Evolutionary conservation across 495 filamentous ascomycete genomes (phyloP).

Genomic region (Penicillium coprophilum): DNA sequence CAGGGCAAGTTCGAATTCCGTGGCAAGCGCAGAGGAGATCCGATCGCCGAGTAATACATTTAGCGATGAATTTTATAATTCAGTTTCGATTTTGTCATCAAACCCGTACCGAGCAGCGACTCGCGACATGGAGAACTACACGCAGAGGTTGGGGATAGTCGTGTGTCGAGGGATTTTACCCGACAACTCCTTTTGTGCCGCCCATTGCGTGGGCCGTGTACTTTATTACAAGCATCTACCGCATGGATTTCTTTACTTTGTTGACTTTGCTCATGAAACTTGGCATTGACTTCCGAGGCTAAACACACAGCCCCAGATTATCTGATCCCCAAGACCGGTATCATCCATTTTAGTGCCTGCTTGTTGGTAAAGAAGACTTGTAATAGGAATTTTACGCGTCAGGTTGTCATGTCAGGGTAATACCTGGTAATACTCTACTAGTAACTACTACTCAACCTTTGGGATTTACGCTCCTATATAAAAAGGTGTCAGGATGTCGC

Average conservation of each 20-base stretch:
- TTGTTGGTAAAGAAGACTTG: not conserved
- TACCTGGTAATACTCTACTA: not conserved
- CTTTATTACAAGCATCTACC: constrained; percentile 43
- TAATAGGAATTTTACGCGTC: not conserved
- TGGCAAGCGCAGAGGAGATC: constrained; percentile 83
- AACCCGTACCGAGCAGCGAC: constrained; percentile 2
- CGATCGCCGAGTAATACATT: constrained; percentile 66
- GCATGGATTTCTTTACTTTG: constrained; percentile 31
- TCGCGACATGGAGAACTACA: constrained; percentile 1
- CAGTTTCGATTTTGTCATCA: not conserved
- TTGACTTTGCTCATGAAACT: constrained; percentile 1
- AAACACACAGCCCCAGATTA: not conserved
- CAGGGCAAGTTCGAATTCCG: constrained; percentile 86
- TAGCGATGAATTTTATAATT: constrained; percentile 3
- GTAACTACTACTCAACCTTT: not conserved
- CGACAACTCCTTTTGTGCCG: constrained; percentile 19
- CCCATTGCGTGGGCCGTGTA: constrained; percentile 32
- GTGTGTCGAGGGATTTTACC: not conserved
- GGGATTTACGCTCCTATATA: not conserved
- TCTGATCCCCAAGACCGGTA: not conserved
- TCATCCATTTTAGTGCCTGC: not conserved
- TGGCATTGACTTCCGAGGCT: not conserved
- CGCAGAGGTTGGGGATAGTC: not conserved
- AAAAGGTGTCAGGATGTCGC: not conserved
- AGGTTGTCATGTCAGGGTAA: not conserved